phyloP scores from a whole-genome alignment of 345 rosid genomes.

The Camelina hispida region DNA sequence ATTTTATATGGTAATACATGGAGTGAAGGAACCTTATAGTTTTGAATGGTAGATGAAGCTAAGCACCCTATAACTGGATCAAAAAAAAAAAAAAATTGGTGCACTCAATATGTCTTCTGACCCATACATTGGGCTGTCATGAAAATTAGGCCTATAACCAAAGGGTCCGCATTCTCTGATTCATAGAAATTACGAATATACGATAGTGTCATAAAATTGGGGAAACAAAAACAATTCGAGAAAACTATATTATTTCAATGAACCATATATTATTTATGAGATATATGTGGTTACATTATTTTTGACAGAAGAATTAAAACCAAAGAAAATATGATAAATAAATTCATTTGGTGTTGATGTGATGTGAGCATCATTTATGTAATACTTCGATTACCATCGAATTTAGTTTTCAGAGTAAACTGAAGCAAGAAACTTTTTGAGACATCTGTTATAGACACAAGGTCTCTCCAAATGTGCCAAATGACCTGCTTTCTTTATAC shows the following conservation, averaged over 20 bases:
- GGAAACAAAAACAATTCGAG: background rate
- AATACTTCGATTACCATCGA: background rate
- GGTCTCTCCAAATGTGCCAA: conserved; percentile 87
- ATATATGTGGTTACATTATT: conserved; percentile 7
- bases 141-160: background rate
- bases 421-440: conserved; percentile 70
- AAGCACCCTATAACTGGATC: no score
- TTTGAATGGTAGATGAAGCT: no score
- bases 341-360: background rate
- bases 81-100: background rate
- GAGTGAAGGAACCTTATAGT: no score
- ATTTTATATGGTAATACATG: no score
- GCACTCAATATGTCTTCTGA: background rate
- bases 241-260: background rate
- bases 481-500: conserved; percentile 81
- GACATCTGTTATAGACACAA: conserved; percentile 69
- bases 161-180: background rate
- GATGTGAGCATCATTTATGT: background rate
- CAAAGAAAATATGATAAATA: background rate
- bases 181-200: background rate
- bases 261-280: background rate
- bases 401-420: conserved; percentile 39
- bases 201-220: background rate
- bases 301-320: background rate
- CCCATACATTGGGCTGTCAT: background rate